Evolutionary conservation across 176 grass and related monocot species (phyloP), one percentile per base, ranked within the genome.

Genomic region (Triticum timopheevii): DNA sequence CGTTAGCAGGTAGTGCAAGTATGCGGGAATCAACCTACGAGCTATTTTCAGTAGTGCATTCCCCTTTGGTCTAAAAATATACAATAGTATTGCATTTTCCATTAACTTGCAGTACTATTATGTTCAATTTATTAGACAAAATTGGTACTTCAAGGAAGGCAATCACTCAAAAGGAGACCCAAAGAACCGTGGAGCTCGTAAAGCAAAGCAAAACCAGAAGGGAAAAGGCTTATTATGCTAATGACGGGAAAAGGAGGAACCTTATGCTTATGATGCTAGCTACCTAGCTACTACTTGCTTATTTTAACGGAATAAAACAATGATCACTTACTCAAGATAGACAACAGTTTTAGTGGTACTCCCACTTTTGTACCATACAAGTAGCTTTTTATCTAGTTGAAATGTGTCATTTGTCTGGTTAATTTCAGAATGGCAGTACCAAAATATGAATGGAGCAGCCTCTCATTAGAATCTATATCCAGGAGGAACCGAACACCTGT

Each of bases 201-300:
- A 89, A 86, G 83, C 74, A 86, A 89, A 83, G 65, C 39, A 62
- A 62, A 80, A 83, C 81, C 80, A 85, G 59, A 86, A 62, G 80
- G 61, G 16, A 50, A 92, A 83, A 61, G 61, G 66, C 58, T 86
- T 69, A 65, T 86, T 67, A 61, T 80, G 83, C 40, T 84, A 92
- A 72, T 83, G 84, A 86, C 66, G 47, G 80, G 67, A 64, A 86
- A 89, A 92, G 87, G 61, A 80, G 84, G 87, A 92, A 92, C 91
- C 87, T 69, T 80, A 84, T 92, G 80, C 84, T 80, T 54, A 76
- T 69, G 86, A 88, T 85, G 90, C 90, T 91, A 61, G 33, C 65
- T 47, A 42, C 77, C 68, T 80, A 73, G 62, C 42, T 12, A 77
- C 66, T 80, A 73, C 66, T 89, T 62, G n/a, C 52, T 65, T 19